These are phyloP conservation scores for Diaporthe ampelina DNA, from an alignment of 2,329 filamentous ascomycete genomes.

Conservation along the genomic window DNA sequence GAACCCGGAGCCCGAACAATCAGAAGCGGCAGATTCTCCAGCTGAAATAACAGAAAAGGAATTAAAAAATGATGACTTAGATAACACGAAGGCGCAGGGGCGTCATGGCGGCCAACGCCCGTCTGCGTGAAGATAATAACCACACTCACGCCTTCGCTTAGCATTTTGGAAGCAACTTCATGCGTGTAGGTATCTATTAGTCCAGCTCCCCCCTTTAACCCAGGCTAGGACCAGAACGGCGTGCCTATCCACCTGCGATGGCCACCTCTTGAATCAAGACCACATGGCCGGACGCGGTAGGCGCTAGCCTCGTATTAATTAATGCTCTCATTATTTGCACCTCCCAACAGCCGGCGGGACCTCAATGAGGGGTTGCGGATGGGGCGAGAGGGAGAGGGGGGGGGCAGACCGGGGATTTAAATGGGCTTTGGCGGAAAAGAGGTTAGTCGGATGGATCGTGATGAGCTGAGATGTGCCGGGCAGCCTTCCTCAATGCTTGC, in stretches of 20 bases:
- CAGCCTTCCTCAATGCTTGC: too few relatives aligned
- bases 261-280: constrained; percentile 27
- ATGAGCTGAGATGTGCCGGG: neutral
- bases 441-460: neutral
- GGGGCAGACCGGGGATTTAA: neutral
- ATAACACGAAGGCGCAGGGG: constrained; percentile 19
- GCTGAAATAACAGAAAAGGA: neutral
- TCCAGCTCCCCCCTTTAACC: neutral
- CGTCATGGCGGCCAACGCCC: constrained; percentile 2
- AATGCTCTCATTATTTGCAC: neutral
- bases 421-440: neutral
- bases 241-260: constrained; percentile 12
- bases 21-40: neutral
- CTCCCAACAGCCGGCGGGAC: neutral
- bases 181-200: neutral
- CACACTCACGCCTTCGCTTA: neutral
- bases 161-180: neutral
- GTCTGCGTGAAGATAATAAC: neutral
- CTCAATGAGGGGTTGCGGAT: neutral
- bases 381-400: neutral
- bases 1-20: neutral
- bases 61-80: neutral
- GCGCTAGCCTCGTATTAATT: constrained; percentile 17
- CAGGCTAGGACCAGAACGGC: neutral
- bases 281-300: neutral